Evolutionary conservation across 139 green algal genomes (phyloP).

Genomic region (Coccomyxa sp.): DNA sequence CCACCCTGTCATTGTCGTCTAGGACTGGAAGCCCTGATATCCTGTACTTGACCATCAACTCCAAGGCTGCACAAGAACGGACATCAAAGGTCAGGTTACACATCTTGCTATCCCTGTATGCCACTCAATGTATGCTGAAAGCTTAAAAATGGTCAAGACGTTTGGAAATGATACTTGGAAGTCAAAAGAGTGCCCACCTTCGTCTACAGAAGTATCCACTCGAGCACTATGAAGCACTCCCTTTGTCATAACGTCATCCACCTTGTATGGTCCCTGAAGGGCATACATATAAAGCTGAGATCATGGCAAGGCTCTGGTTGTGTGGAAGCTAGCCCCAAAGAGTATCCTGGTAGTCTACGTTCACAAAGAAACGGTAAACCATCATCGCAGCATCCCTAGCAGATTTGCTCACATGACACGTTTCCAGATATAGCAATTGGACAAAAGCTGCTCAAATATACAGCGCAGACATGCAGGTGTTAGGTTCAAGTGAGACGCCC

Average conservation of each 20-base stretch:
- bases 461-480: no score
- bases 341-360: no score
- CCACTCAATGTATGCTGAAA: not conserved
- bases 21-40: conserved; percentile 63
- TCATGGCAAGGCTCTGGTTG: no score
- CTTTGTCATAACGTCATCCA: conserved; percentile 55
- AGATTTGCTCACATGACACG: no score
- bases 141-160: not conserved
- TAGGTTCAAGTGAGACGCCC: no score
- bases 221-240: conserved; percentile 21
- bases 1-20: conserved; percentile 32
- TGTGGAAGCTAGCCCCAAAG: no score
- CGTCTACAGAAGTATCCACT: conserved; percentile 49
- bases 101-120: not conserved
- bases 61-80: conserved; percentile 30
- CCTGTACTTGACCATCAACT: conserved; percentile 47
- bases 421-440: no score
- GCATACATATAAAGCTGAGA: not conserved
- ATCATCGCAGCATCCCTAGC: no score
- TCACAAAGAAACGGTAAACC: no score
- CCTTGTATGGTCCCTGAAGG: conserved; percentile 7
- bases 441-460: no score
- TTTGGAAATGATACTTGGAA: not conserved
- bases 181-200: conserved; percentile 13
- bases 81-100: not conserved